Percentiles rank a stretch among this genome's conserved stretches.
Evolutionary conservation across 1,284 basidiomycete genomes (phyloP).

Genomic region (Pseudozyma tsukubaensis): DNA sequence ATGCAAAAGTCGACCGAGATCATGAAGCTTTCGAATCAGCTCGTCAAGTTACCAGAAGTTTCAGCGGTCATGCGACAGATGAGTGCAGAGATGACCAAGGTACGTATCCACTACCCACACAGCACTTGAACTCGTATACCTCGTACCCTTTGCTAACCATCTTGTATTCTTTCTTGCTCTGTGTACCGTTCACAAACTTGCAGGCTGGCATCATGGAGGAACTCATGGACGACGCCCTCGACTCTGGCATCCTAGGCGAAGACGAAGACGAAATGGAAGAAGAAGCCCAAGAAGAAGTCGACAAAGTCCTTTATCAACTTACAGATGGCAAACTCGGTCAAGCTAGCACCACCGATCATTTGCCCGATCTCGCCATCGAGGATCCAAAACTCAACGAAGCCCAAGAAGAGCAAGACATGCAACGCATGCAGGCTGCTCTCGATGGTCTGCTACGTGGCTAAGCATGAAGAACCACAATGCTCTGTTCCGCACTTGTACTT

Average conservation of each 20-base stretch:
- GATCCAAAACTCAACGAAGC: slow-evolving; percentile 47
- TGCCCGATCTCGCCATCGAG: slow-evolving; percentile 54
- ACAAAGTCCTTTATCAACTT: slow-evolving; percentile 93
- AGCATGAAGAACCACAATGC: not conserved
- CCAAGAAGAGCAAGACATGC: slow-evolving; percentile 59
- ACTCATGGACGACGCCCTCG: slow-evolving; percentile 71
- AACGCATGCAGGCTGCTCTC: slow-evolving; percentile 65
- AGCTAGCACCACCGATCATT: slow-evolving; percentile 51
- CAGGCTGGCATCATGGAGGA: slow-evolving; percentile 71
- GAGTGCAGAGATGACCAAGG: slow-evolving; percentile 98
- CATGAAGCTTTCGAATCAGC: slow-evolving; percentile 94
- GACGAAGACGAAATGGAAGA: slow-evolving; percentile 95
- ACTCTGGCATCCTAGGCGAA: slow-evolving; percentile 68
- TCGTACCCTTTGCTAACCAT: not conserved
- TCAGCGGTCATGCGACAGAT: slow-evolving; percentile 94
- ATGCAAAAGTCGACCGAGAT: slow-evolving; percentile 98
- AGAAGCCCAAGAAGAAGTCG: slow-evolving; percentile 96
- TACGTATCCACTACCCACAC: slow-evolving; percentile 1
- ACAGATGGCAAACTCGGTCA: slow-evolving; percentile 84
- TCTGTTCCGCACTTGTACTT: not conserved
- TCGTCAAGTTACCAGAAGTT: slow-evolving; percentile 92
- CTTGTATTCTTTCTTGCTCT: not conserved
- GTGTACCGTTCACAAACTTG: not conserved
- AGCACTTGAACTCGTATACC: not conserved
- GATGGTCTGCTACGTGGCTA: slow-evolving; percentile 63